Evolutionary conservation across 1,139 yeast species (phyloP).

Genomic region (Saccharomyces hybrid): DNA sequence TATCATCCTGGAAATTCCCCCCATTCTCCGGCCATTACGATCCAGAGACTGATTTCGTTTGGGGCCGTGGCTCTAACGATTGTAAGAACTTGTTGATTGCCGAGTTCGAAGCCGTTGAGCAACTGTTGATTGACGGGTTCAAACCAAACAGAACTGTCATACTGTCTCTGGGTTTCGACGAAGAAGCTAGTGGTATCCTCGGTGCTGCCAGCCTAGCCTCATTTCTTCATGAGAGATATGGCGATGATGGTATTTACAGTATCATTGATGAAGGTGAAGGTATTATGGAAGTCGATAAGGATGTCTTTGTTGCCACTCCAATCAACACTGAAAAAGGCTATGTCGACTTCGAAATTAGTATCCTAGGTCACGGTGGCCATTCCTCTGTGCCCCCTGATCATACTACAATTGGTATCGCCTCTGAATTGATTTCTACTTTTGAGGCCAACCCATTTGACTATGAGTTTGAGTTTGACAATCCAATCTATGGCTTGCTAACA

Average conservation of each 20-base stretch:
- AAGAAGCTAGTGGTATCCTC: conserved; percentile 52
- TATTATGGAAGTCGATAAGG: conserved; percentile 33
- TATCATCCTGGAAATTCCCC: conserved; percentile 55
- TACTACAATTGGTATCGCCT: conserved; percentile 62
- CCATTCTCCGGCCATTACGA: conserved; percentile 69
- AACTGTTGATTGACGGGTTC: conserved; percentile 39
- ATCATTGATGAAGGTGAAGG: conserved; percentile 60
- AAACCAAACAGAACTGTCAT: conserved; percentile 49
- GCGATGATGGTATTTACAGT: conserved; percentile 47
- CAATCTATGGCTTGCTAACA: conserved; percentile 38
- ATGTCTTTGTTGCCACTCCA: conserved; percentile 50
- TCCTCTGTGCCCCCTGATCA: conserved; percentile 67
- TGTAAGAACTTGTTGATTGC: conserved; percentile 54
- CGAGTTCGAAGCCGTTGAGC: conserved; percentile 52
- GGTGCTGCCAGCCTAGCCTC: conserved; percentile 47
- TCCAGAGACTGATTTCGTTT: conserved; percentile 39
- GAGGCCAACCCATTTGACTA: conserved; percentile 46
- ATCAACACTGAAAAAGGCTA: conserved; percentile 65
- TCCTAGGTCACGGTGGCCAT: conserved; percentile 63
- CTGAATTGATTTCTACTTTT: conserved; percentile 43
- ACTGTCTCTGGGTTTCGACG: conserved; percentile 65
- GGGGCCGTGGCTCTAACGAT: conserved; percentile 64
- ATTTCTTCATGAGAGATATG: conserved; percentile 43
- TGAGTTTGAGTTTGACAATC: conserved; percentile 42
- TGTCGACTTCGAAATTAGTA: conserved; percentile 41